These are phyloP conservation scores for Coprinopsis marcescibilis DNA, from an alignment of 768 basidiomycete genomes.

Conservation along the genomic window DNA sequence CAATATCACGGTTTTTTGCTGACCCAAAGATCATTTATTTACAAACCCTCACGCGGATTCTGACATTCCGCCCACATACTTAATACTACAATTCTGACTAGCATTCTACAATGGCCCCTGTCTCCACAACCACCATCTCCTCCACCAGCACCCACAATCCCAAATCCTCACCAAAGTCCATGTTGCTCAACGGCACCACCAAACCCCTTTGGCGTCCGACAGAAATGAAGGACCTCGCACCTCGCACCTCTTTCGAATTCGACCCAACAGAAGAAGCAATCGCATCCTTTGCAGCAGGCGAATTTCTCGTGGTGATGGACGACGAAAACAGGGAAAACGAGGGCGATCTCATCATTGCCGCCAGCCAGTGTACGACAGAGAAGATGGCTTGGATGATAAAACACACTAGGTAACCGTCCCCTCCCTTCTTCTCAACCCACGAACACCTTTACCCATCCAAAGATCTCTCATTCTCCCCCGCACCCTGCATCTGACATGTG, in stretches of 20 bases:
- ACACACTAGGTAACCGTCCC: conserved; percentile 71
- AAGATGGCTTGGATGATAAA: conserved; percentile 99
- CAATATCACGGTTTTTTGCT: conserved; percentile 4
- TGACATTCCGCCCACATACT: not conserved
- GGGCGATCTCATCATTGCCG: conserved; percentile 92
- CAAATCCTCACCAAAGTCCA: not conserved
- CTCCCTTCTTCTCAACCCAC: not conserved
- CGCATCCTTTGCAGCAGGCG: conserved; percentile 67
- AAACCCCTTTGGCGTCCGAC: conserved; percentile 29
- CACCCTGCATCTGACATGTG: not conserved
- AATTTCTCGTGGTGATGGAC: conserved; percentile 97
- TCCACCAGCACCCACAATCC: not conserved
- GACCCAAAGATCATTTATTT: conserved; percentile 5
- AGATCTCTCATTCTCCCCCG: not conserved
- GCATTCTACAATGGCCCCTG: not conserved
- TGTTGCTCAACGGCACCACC: not conserved
- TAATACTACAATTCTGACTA: not conserved
- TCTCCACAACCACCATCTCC: not conserved
- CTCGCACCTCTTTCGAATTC: conserved; percentile 52
- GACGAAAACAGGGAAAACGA: conserved; percentile 96
- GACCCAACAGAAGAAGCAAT: conserved; percentile 80
- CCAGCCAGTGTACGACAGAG: conserved; percentile 77
- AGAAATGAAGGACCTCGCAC: conserved; percentile 21
- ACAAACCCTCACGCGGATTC: not conserved
- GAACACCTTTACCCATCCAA: not conserved